Evolutionary conservation across 1,284 basidiomycete species (phyloP).

Genomic region (Trametes versicolor): DNA sequence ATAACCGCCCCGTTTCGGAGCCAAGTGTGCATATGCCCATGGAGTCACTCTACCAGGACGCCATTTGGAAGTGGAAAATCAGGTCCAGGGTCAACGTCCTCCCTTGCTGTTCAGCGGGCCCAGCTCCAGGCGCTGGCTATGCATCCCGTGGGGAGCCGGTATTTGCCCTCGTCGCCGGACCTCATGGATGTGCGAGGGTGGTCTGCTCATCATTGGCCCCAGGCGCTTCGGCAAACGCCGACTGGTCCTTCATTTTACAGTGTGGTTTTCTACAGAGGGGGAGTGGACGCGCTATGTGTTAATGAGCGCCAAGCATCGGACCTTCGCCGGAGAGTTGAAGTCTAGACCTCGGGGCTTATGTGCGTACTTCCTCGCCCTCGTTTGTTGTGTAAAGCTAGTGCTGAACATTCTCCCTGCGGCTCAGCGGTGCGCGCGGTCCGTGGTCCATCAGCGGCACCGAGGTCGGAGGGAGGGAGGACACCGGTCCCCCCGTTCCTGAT

Average conservation of each 20-base stretch:
- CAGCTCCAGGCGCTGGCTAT: neutral
- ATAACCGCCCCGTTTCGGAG: neutral
- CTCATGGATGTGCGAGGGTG: no score
- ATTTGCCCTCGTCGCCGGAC: neutral
- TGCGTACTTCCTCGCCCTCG: constrained; percentile 4
- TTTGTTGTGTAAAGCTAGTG: neutral
- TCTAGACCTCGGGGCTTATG: constrained; percentile 3
- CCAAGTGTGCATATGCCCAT: neutral
- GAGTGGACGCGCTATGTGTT: neutral
- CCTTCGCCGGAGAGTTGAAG: neutral
- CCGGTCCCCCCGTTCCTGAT: constrained; percentile 31
- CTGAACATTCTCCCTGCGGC: constrained; percentile 11
- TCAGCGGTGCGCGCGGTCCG: neutral
- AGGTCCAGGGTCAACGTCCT: neutral
- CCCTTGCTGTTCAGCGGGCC: neutral
- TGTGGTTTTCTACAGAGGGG: no score
- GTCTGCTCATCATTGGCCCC: no score
- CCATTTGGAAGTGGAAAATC: neutral
- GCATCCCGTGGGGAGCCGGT: neutral
- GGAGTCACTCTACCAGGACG: neutral
- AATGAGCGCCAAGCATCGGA: constrained; percentile 8
- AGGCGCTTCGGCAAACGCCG: neutral
- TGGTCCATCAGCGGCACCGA: constrained; percentile 25
- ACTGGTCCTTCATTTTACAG: neutral
- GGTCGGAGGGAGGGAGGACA: neutral